phyloP scores from a whole-genome alignment of 345 rosid genomes.

The Eucalyptus pauciflora region DNA sequence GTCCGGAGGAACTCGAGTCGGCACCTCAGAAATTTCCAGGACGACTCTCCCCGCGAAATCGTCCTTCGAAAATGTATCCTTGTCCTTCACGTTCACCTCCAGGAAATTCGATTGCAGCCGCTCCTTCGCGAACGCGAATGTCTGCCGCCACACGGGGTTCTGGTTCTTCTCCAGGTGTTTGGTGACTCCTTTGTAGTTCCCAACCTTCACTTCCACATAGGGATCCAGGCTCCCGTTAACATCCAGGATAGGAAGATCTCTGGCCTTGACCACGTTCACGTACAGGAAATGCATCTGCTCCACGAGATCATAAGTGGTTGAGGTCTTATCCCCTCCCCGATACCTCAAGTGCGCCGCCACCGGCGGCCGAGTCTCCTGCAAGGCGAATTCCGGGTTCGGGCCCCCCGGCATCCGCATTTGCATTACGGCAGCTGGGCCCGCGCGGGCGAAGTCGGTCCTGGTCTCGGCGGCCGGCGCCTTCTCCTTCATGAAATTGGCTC shows the following conservation, averaged over 20 bases:
- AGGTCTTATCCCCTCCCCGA: conserved; percentile 23
- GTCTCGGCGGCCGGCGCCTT: conserved; percentile 2
- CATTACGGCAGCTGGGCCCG: conserved; percentile 11
- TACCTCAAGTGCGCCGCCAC: conserved; percentile 27
- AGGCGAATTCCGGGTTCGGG: conserved; percentile 22
- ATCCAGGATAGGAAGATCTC: conserved; percentile 22
- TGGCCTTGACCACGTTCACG: conserved; percentile 37
- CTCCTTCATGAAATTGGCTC: not conserved
- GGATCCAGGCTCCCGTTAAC: conserved; percentile 32
- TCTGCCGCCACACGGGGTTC: conserved; percentile 38
- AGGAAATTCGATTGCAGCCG: conserved; percentile 25
- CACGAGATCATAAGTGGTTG: conserved; percentile 36
- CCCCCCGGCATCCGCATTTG: conserved; percentile 14
- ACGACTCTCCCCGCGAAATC: conserved; percentile 24
- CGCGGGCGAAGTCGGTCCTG: conserved; percentile 16
- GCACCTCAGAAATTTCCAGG: conserved; percentile 26
- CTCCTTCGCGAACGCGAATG: conserved; percentile 38
- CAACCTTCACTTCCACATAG: conserved; percentile 34
- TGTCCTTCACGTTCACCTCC: conserved; percentile 32
- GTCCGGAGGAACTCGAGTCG: conserved; percentile 38
- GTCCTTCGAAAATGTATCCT: conserved; percentile 23
- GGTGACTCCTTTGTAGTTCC: conserved; percentile 35
- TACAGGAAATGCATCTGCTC: conserved; percentile 41
- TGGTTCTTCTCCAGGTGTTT: conserved; percentile 30
- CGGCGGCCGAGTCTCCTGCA: conserved; percentile 30